Conservation (phyloP, 1,139 yeast genomes). For the Pichia kudriavzevii region DNA sequence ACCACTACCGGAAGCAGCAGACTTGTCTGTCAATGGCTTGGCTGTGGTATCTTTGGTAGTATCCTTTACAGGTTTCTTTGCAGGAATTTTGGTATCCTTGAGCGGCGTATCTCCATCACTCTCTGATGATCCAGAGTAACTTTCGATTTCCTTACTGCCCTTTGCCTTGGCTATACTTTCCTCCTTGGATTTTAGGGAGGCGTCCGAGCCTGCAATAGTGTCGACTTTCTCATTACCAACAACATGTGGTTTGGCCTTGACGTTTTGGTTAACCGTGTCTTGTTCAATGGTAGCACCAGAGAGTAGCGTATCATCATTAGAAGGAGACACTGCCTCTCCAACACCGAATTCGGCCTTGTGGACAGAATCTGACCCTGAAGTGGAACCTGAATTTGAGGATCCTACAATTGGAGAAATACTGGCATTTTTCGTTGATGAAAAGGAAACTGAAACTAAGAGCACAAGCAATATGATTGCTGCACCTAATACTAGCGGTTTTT, state of each 20-base stretch:
- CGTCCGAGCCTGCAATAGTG: constrained; percentile 15
- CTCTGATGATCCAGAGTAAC: constrained; percentile 5
- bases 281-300: constrained; percentile 17
- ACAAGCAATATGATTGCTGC: constrained; percentile 5
- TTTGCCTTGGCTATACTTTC: constrained; percentile 11
- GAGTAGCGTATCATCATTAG: constrained; percentile 11
- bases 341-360: constrained; percentile 15
- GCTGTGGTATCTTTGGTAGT: constrained; percentile 3
- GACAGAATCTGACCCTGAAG: constrained; percentile 1
- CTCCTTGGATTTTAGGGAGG: constrained; percentile 14
- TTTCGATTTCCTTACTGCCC: background rate
- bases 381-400: background rate
- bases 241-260: constrained; percentile 2
- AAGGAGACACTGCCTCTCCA: constrained; percentile 8
- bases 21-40: constrained; percentile 3
- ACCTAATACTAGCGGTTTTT: constrained; percentile 5
- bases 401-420: too few species aligned
- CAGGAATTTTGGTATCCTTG: constrained; percentile 8
- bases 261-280: constrained; percentile 10
- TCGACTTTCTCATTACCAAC: constrained; percentile 9
- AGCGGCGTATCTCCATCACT: constrained; percentile 2
- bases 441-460: background rate
- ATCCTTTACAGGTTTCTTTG: constrained; percentile 13
- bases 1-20: constrained; percentile 12
- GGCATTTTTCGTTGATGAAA: background rate